Evolutionary conservation across 805 yeast genomes (phyloP), one percentile per base, ranked within the genome.

Genomic region (Suhomyces pyralidae): DNA sequence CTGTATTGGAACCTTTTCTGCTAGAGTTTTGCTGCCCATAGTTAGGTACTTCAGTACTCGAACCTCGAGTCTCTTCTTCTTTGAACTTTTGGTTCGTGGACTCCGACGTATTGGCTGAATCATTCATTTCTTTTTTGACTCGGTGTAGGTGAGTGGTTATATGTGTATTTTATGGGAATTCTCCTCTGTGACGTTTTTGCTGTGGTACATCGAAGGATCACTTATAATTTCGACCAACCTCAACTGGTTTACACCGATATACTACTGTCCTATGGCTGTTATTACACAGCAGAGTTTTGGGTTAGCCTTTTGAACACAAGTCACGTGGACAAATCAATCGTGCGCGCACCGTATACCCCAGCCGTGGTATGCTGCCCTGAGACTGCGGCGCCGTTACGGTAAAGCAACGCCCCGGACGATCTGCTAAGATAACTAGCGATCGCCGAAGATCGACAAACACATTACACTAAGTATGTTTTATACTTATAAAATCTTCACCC

Each of bases 1-100:
- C 25, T 20, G 36, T 7, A 32, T 32, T 32, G 9, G 17, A 14
- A 32, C 9, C 9, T 32, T 14, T n/a, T 3, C 17, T 6, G 17
- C 12, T 32, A 7, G 36, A n/a, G 36, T n/a, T 32, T 32, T 6
- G 36, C 6, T 28, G 32, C 32, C 14, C n/a, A 6, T 32, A 44
- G 32, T 48, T 32, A 10, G 42, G 15, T 9, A 25, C 14, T 38
- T 45, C 32, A 40, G 9, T 14, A 32, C 30, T 20, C 45, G 25
- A 32, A 44, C 45, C 24, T 36, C 50, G 49, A 45, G 49, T 24
- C 32, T 26, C 51, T 20, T 49, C 51, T 30, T 15, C 20, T 26
- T 44, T 44, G 24, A 44, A 24, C 2, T 26, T 26, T 15, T n/a
- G 34, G 25, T 7, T 17, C 42, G 15, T 38, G 7, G 42, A 10